Evolutionary conservation across 73 alveolate genomes (phyloP).

Genomic region (Stentor coeruleus): DNA sequence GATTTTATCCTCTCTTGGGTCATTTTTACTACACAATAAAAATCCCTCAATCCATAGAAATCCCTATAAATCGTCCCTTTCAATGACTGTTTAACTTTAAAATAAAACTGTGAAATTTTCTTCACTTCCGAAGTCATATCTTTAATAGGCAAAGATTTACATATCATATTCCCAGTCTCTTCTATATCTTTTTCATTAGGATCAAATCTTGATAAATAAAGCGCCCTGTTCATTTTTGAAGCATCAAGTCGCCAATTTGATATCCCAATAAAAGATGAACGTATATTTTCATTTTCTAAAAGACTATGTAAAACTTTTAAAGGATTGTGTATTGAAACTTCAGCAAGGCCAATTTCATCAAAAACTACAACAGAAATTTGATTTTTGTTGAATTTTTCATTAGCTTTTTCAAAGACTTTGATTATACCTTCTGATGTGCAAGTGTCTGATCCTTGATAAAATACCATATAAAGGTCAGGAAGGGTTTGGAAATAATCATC

Average conservation of each 20-base stretch:
- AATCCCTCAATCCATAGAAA: conserved; percentile 57
- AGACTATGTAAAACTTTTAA: conserved; percentile 28
- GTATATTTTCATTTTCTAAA: conserved; percentile 30
- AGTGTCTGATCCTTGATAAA: no score
- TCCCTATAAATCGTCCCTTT: conserved; percentile 32
- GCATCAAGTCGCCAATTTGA: conserved; percentile 55
- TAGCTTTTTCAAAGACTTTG: conserved; percentile 26
- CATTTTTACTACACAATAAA: conserved; percentile 57
- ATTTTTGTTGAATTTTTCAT: not conserved
- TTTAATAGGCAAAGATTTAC: conserved; percentile 36
- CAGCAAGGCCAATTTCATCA: conserved; percentile 39
- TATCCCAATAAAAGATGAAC: conserved; percentile 36
- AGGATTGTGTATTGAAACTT: conserved; percentile 23
- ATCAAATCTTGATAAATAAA: conserved; percentile 58
- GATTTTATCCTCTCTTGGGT: no score
- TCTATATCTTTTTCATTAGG: conserved; percentile 56
- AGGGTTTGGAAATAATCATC: no score
- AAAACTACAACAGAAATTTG: conserved; percentile 29
- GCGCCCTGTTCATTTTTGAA: conserved; percentile 62
- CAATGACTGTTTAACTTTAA: no score
- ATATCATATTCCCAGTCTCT: conserved; percentile 46
- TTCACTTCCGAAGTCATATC: no score
- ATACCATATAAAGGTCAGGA: no score
- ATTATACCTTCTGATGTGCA: conserved; percentile 19
- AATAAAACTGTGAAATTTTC: no score